A percentile compares a stretch with the other conserved stretches of the same genome.
These are phyloP conservation scores for Phylloporus sp. DNA, from an alignment of 768 basidiomycete species.

Conservation along the genomic window DNA sequence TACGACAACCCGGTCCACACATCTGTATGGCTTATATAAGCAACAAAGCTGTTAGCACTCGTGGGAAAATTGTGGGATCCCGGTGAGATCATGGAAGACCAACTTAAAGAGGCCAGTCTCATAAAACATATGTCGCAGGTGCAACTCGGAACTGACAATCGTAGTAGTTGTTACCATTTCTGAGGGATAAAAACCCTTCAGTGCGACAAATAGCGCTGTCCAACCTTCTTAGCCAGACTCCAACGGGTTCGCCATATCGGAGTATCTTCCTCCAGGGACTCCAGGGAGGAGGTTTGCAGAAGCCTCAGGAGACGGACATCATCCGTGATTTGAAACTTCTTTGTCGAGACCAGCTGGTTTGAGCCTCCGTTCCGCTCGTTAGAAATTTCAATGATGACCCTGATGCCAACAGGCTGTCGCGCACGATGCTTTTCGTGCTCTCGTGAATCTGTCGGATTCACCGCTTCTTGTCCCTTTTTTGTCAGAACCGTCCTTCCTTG, in stretches of 20 bases:
- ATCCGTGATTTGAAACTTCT: constrained; percentile 80
- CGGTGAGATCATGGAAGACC: constrained; percentile 30
- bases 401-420: constrained; percentile 67
- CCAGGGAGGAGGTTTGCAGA: constrained; percentile 51
- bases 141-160: constrained; percentile 6
- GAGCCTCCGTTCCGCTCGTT: constrained; percentile 31
- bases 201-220: constrained; percentile 83
- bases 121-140: not conserved
- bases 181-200: constrained; percentile 82
- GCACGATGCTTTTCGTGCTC: constrained; percentile 90
- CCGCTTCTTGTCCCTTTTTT: constrained; percentile 60
- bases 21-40: constrained; percentile 19
- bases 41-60: constrained; percentile 3
- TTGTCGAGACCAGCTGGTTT: constrained; percentile 80
- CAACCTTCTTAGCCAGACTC: constrained; percentile 77
- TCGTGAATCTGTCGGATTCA: constrained; percentile 91
- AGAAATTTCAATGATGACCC: constrained; percentile 15
- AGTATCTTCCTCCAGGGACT: constrained; percentile 68
- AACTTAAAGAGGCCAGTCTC: constrained; percentile 37
- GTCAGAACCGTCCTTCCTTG: constrained; percentile 67
- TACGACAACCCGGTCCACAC: not conserved
- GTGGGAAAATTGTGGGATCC: constrained; percentile 17
- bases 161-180: constrained; percentile 72
- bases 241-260: constrained; percentile 63
- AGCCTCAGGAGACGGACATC: constrained; percentile 57